Base-by-base conservation (phyloP, 1,284 basidiomycete genomes). In the Melanopsichium pennsylvanicum region DNA sequence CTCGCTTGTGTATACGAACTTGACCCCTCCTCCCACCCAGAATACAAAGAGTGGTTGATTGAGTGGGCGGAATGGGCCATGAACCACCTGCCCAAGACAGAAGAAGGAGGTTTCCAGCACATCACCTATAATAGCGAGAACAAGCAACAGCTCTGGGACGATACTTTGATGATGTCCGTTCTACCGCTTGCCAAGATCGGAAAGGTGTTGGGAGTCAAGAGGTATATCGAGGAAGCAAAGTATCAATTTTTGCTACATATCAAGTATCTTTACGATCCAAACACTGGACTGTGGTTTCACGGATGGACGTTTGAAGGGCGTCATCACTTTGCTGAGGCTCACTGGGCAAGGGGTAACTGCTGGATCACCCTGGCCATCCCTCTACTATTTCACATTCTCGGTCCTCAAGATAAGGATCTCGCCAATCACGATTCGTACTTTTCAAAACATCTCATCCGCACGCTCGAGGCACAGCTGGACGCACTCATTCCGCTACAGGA, bases 31-130 rank as follows among this genome's bases (percentile, higher is more conserved):
- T 49, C 59, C 2, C 83, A 50, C 8, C 40, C 80, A 4, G 43
- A 57, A 25, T 86, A 84, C 76, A 62, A 55, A 19, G 81, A 81
- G 2, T 85, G 86, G 74, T 80, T 87, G 21, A 85, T 87, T 49
- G 85, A 86, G 13, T 88, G 87, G 87, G 87, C 85, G 5, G 87
- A 88, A 69, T 88, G 86, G 86, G 84, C 85, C 22, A 87, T 88
- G 86, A 81, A 86, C 61, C 85, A 85, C 32, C 84, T 88, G 78
- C 86, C 86, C 1, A 81, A 84, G 22, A 87, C 87, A 10, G 83
- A 86, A 46, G 86, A 87, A 74, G 84, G 84, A 7, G 87, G 87
- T 4, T 83, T 88, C 36, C 87, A 88, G 72, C 87, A 88, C 67
- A 86, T 83, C 68, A 88, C 87, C 5, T 88, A 88, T 78, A 77